These are phyloP conservation scores for Corylus americana DNA, from an alignment of 306 rosid genomes.

Conservation along the genomic window DNA sequence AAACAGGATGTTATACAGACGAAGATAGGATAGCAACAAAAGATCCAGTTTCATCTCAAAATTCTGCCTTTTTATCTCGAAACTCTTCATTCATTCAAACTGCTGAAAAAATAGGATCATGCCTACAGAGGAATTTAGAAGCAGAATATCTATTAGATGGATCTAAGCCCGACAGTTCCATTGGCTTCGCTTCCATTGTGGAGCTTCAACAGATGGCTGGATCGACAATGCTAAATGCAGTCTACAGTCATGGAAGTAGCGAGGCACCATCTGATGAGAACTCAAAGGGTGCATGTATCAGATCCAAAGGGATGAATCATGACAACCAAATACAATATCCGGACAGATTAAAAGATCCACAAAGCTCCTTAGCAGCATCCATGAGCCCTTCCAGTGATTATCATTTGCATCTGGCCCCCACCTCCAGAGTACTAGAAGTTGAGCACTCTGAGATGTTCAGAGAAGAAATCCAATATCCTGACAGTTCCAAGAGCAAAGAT, in stretches of 20 bases:
- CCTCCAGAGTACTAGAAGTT: slow-evolving; percentile 42
- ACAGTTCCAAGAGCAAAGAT: slow-evolving; percentile 42
- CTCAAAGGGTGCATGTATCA: slow-evolving; percentile 22
- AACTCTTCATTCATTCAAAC: slow-evolving; percentile 55
- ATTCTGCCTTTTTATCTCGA: slow-evolving; percentile 54
- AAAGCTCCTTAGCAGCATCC: slow-evolving; percentile 41
- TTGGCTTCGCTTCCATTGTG: slow-evolving; percentile 39
- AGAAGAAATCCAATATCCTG: slow-evolving; percentile 42
- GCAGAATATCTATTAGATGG: slow-evolving; percentile 55
- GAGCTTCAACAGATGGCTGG: slow-evolving; percentile 54
- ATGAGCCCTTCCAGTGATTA: slow-evolving; percentile 28
- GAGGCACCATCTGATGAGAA: slow-evolving; percentile 31
- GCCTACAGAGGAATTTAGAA: slow-evolving; percentile 73
- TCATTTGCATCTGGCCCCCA: slow-evolving; percentile 34
- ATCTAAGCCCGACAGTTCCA: slow-evolving; percentile 33
- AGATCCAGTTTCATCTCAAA: slow-evolving; percentile 47
- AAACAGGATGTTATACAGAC: slow-evolving; percentile 31
- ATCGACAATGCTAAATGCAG: slow-evolving; percentile 43
- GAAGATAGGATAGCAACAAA: slow-evolving; percentile 35
- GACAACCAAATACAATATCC: slow-evolving; percentile 34
- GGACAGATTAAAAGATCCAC: slow-evolving; percentile 39
- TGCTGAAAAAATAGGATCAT: slow-evolving; percentile 61
- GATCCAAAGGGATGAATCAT: slow-evolving; percentile 33
- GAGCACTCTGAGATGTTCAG: slow-evolving; percentile 45
- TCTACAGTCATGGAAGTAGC: slow-evolving; percentile 29